Evolutionary conservation across 2,329 filamentous ascomycete species (phyloP), one percentile per base, ranked within the genome.

Genomic region (Ceratocystis papillata): DNA sequence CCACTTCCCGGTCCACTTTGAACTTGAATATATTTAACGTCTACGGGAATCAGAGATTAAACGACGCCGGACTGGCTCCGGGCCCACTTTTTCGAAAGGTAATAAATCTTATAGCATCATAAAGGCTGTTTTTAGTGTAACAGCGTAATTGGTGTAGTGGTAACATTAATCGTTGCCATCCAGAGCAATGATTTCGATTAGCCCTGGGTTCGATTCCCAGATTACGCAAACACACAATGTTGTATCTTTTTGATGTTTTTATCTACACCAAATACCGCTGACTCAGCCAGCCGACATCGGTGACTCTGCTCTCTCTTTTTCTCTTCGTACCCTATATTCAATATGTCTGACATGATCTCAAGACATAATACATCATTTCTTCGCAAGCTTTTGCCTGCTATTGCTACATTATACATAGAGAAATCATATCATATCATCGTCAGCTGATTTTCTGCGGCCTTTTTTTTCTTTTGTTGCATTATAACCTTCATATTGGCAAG

Each of bases 121-220:
- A 28, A 33, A 33, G 6, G 30, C 30, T 0, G 6, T 1, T 33
- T 8, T 33, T 1, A 25, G 1, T 4, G 17, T 15, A 2, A 6
- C 55, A 37, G 59, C 59, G 59, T 62, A 62, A 62, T 62, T 62
- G 59, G 59, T 62, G 59, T 62, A 62, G 59, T 62, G 59, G 59
- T 62, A 62, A 62, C 59, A 62, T 62, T 62, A 62, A 62, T 62
- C 59, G 59, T 62, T 62, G 59, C 59, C 59, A 62, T 62, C 59
- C 4, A 12, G 6, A 25, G 59, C 15, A 62, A 62, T 62, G 59
- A 62, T 62, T 62, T 62, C 59, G 59, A 62, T 62, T 62, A 62
- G 59, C 59, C 59, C 59, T 62, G 59, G 59, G 59, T 62, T 62
- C 59, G 59, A 62, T 62, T 62, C 59, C 59, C 59, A 62, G 59